These are phyloP conservation scores for Microascus cirrosus DNA, from an alignment of 2,329 filamentous ascomycete genomes.

Conservation along the genomic window DNA sequence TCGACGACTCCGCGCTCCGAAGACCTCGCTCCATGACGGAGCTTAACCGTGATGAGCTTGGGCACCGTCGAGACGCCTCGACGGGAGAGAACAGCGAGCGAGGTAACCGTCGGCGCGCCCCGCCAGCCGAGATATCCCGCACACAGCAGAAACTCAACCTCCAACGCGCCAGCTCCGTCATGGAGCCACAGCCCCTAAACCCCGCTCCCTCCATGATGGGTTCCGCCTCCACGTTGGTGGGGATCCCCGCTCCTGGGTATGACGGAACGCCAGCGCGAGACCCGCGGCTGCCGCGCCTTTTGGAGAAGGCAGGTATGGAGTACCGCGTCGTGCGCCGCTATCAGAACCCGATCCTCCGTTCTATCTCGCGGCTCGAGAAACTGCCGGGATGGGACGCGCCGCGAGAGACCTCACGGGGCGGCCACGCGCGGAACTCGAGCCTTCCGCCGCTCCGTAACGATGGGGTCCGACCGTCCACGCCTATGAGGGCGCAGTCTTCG, in stretches of 20 bases:
- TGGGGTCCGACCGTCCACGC: background rate
- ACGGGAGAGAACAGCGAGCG: slow-evolving; percentile 7
- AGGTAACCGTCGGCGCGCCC: slow-evolving; percentile 16
- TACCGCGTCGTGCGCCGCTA: slow-evolving; percentile 64
- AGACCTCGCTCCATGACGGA: slow-evolving; percentile 31
- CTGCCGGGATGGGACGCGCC: background rate
- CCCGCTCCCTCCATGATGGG: slow-evolving; percentile 5
- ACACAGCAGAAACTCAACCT: slow-evolving; percentile 69
- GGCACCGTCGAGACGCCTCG: slow-evolving; percentile 22
- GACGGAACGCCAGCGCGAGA: slow-evolving; percentile 41
- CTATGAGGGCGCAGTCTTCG: slow-evolving; percentile 25
- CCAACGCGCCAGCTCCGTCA: slow-evolving; percentile 60
- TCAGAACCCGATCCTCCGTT: slow-evolving; percentile 58
- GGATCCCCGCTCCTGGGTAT: slow-evolving; percentile 29
- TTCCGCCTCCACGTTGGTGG: slow-evolving; percentile 11
- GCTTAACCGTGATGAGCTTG: slow-evolving; percentile 12
- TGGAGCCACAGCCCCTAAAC: slow-evolving; percentile 44
- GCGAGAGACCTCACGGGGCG: background rate
- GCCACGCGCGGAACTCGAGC: background rate
- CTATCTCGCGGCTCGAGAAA: slow-evolving; percentile 31
- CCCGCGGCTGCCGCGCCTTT: slow-evolving; percentile 50
- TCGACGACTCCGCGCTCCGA: slow-evolving; percentile 17
- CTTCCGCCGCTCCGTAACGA: background rate
- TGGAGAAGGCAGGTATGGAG: slow-evolving; percentile 61
- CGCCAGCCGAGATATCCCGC: slow-evolving; percentile 46